Percentiles rank a stretch among this genome's conserved stretches.
These are phyloP conservation scores for Saccharomycopsis hybrid DNA, from an alignment of 1,139 yeast genomes.

Conservation along the genomic window DNA sequence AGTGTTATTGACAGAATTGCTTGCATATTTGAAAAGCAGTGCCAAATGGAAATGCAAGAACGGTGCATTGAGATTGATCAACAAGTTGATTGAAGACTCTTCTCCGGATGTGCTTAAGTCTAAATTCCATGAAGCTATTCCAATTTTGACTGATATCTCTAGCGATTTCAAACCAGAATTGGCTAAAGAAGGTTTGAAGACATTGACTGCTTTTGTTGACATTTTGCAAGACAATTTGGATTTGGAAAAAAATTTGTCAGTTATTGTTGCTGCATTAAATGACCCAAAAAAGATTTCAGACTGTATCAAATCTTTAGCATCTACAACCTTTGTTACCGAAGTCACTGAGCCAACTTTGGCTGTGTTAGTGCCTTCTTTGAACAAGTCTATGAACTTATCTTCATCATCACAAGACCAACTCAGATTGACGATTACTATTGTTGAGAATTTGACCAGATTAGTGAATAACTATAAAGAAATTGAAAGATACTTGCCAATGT, in stretches of 20 bases:
- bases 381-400: conserved; percentile 81
- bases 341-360: conserved; percentile 95
- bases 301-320: conserved; percentile 82
- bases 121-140: conserved; percentile 72
- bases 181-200: conserved; percentile 73
- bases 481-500: conserved; percentile 76
- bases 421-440: conserved; percentile 93
- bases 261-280: conserved; percentile 82
- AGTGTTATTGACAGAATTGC: conserved; percentile 53
- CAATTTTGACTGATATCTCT: conserved; percentile 79
- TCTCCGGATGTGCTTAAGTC: conserved; percentile 83
- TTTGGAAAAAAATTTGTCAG: conserved; percentile 76
- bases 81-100: conserved; percentile 67
- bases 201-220: conserved; percentile 66
- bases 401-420: conserved; percentile 92
- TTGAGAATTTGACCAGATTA: conserved; percentile 91
- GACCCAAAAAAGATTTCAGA: conserved; percentile 85
- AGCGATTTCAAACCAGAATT: conserved; percentile 97
- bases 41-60: conserved; percentile 93
- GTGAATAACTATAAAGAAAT: conserved; percentile 93
- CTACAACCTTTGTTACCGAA: conserved; percentile 96
- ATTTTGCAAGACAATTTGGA: conserved; percentile 82
- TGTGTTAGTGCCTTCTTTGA: conserved; percentile 84
- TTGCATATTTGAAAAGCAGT: conserved; percentile 63
- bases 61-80: conserved; percentile 69